Evolutionary conservation across 805 yeast species (phyloP), one percentile per base, ranked within the genome.

Genomic region (Ascoidea rubescens): DNA sequence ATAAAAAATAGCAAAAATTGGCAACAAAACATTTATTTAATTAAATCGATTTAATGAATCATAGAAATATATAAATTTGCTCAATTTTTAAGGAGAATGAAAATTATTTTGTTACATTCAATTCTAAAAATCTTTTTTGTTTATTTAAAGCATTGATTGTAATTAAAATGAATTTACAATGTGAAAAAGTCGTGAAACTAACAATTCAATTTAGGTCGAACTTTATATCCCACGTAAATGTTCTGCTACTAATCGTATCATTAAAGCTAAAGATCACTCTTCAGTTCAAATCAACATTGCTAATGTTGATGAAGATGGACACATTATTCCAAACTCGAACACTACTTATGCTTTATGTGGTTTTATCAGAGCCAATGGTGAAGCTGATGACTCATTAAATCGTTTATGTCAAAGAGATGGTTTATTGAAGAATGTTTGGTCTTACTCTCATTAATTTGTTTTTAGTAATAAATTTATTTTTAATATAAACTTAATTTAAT

Each of bases 221-320:
- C 89, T 93, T 78, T 93, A 93, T 95, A 95, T 91, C 77, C 99
- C 99, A 82, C 88, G 99, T 85, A 93, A 93, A 82, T 93, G 99
- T 84, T 93, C 99, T 78, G 99, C 99, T 72, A 89, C 99, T 78
- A 90, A 89, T 96, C 89, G 97, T 82, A 89, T 93, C 80, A 90
- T 93, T 84, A 89, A 88, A 82, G 90, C 99, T 70, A 90, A 93
- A 83, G 99, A 93, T 79, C 99, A 93, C 78, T 93, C 97, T 66
- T 87, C 98, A 61, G 97, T 93, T 67, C 99, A 93, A 80, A 86
- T 93, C 79, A 91, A 87, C 91, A 82, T 93, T 67, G 98, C 96
- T 70, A 88, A 91, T 77, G 96, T 93, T 70, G 97, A 93, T 71
- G 96, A 80, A 71, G 84, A 86, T 70, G 99, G 99, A 66, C 90